These are phyloP conservation scores for Themeda triandra DNA, from an alignment of 176 grass and related monocot species.

Conservation along the genomic window DNA sequence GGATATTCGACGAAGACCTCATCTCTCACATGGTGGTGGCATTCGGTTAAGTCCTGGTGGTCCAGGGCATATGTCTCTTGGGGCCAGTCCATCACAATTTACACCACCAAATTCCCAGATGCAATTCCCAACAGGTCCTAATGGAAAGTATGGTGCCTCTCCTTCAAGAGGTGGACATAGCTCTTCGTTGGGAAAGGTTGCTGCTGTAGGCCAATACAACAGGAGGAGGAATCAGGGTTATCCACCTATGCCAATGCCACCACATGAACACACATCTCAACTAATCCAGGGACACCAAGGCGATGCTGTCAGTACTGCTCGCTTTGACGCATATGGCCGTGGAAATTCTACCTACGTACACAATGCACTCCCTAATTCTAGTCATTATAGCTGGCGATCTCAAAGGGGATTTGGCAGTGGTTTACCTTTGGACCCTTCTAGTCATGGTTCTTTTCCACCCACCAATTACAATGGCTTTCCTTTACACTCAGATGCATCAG, in stretches of 20 bases:
- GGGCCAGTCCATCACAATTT: conserved; percentile 91
- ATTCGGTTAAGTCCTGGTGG: conserved; percentile 78
- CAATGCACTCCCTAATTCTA: conserved; percentile 47
- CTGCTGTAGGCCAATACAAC: conserved; percentile 79
- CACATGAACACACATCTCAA: conserved; percentile 65
- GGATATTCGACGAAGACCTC: conserved; percentile 69
- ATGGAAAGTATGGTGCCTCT: conserved; percentile 65
- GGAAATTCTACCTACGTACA: conserved; percentile 51
- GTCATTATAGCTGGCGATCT: conserved; percentile 68
- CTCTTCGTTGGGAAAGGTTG: conserved; percentile 70
- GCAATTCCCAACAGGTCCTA: conserved; percentile 46
- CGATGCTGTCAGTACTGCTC: conserved; percentile 37
- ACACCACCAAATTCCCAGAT: conserved; percentile 82
- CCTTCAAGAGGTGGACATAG: conserved; percentile 65
- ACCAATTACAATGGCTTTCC: conserved; percentile 25
- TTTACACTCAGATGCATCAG: conserved; percentile 32
- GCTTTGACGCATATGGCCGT: conserved; percentile 45
- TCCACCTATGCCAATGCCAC: conserved; percentile 61
- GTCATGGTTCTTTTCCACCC: conserved; percentile 57
- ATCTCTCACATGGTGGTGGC: conserved; percentile 63
- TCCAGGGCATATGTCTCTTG: conserved; percentile 77
- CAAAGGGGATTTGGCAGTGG: conserved; percentile 43
- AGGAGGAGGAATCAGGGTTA: conserved; percentile 63
- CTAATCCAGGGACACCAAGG: conserved; percentile 44
- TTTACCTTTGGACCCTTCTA: conserved; percentile 33